Conservation (phyloP, 768 basidiomycete species). For the Mrakia frigida region DNA sequence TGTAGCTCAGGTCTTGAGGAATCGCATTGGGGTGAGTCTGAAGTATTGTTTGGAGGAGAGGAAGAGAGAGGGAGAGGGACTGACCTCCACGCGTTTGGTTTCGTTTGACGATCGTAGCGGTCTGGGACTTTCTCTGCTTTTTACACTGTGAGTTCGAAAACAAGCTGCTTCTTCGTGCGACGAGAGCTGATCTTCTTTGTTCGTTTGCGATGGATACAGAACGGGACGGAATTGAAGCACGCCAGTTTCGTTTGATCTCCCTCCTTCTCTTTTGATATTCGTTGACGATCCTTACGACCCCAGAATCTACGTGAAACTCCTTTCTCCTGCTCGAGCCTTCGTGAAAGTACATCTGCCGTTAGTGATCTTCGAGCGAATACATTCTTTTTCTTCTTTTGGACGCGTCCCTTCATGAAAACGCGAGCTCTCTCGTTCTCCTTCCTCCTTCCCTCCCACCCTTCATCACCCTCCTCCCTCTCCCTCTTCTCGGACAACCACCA, state of each 20-base stretch:
- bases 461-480: neutral
- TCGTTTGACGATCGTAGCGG: neutral
- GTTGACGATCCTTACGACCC: neutral
- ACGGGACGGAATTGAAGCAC: neutral
- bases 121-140: slow-evolving; percentile 1
- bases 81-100: neutral
- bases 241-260: neutral
- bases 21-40: slow-evolving; percentile 3
- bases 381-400: neutral
- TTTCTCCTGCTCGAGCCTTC: neutral
- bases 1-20: slow-evolving; percentile 1
- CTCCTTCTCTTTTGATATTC: neutral
- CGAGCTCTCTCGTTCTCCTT: neutral
- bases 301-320: neutral
- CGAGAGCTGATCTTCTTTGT: too few relatives aligned
- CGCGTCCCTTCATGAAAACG: neutral
- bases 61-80: neutral
- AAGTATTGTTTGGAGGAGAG: too few relatives aligned
- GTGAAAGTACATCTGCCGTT: too few relatives aligned
- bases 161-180: neutral
- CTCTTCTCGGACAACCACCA: too few relatives aligned
- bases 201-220: neutral
- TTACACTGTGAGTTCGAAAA: neutral
- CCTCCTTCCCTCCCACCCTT: neutral
- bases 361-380: neutral